phyloP scores from a whole-genome alignment of 225 moss, liverwort and hornwort genomes.

The Pseudisothecium myosuroides region DNA sequence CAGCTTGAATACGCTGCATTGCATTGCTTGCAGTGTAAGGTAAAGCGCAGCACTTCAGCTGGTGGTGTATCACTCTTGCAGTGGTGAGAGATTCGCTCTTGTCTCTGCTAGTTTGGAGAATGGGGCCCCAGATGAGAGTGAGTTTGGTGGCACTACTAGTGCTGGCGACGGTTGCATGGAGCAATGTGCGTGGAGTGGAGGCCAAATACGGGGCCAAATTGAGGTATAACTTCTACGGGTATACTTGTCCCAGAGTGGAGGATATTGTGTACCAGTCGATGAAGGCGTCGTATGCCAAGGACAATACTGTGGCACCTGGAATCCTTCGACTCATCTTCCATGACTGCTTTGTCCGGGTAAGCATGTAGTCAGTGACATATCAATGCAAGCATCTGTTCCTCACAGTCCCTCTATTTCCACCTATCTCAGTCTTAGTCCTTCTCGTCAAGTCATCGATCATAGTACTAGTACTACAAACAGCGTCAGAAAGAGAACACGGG shows the following conservation, averaged over 20 bases:
- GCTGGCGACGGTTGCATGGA: not conserved
- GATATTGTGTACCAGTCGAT: not conserved
- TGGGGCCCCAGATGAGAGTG: not conserved
- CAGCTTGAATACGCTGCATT: not conserved
- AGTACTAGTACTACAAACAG: not conserved
- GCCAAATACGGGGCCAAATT: not conserved
- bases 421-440: too few relatives aligned
- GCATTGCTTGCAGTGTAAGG: not conserved
- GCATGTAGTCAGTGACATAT: not conserved
- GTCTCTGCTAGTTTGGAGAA: not conserved
- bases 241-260: slow-evolving; percentile 5
- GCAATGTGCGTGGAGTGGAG: not conserved
- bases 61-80: not conserved
- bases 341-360: slow-evolving; percentile 23
- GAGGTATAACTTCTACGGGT: not conserved
- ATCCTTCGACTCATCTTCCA: slow-evolving; percentile 26
- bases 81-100: not conserved
- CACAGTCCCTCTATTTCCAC: not conserved
- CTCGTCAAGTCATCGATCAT: not conserved
- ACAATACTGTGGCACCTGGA: slow-evolving; percentile 14
- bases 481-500: not conserved
- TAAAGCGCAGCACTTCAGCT: not conserved
- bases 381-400: not conserved
- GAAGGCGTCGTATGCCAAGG: not conserved
- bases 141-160: not conserved